phyloP scores from a whole-genome alignment of 352 stramenopile genomes.

The Hyphochytrium catenoides region DNA sequence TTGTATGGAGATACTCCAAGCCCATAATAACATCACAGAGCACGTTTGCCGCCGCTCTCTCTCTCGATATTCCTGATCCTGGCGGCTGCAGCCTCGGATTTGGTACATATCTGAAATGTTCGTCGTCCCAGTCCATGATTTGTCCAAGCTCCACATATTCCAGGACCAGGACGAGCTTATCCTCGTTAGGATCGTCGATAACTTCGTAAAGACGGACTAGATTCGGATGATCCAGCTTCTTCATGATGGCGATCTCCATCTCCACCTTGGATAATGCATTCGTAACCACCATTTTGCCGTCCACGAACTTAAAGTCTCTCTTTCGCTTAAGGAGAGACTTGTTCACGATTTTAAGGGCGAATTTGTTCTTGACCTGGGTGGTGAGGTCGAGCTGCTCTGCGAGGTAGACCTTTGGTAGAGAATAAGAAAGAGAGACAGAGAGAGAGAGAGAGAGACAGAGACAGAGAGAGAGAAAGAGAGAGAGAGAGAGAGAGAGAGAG shows the following conservation, averaged over 20 bases:
- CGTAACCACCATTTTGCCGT: slow-evolving; percentile 40
- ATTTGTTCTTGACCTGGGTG: too few species aligned
- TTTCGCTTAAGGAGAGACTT: slow-evolving; percentile 59
- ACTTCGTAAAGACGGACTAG: slow-evolving; percentile 41
- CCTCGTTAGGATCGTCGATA: slow-evolving; percentile 41
- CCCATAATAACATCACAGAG: slow-evolving; percentile 42
- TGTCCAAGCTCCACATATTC: slow-evolving; percentile 50
- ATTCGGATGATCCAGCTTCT: slow-evolving; percentile 37
- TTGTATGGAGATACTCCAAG: slow-evolving; percentile 42
- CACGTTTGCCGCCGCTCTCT: slow-evolving; percentile 20
- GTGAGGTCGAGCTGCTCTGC: too few species aligned
- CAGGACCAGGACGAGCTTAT: slow-evolving; percentile 50
- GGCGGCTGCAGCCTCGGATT: slow-evolving; percentile 7
- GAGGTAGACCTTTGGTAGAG: too few species aligned
- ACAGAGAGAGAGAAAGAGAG: too few species aligned
- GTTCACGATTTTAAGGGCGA: slow-evolving; percentile 54
- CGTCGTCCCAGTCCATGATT: slow-evolving; percentile 58
- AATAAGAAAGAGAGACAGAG: too few species aligned
- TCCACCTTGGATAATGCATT: slow-evolving; percentile 53
- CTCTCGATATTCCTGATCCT: slow-evolving; percentile 14
- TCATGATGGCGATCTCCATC: slow-evolving; percentile 54
- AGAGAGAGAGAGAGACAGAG: too few species aligned
- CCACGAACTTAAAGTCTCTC: slow-evolving; percentile 44
- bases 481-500: too few species aligned
- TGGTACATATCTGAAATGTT: slow-evolving; percentile 32